These are phyloP conservation scores for Trametes versicolor DNA, from an alignment of 1,284 basidiomycete genomes.

Conservation along the genomic window DNA sequence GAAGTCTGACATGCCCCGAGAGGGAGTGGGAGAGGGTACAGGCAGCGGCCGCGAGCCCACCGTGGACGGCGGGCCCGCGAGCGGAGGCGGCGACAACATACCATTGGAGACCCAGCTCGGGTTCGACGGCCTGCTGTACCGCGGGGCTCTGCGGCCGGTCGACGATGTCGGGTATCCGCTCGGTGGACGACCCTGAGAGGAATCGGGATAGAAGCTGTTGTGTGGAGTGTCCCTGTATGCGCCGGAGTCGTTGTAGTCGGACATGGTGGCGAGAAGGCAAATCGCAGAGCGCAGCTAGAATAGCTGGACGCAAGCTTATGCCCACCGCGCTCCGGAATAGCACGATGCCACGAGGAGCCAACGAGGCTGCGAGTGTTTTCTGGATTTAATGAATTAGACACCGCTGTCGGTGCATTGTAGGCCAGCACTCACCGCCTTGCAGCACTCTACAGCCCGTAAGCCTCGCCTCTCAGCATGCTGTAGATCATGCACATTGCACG, in stretches of 20 bases:
- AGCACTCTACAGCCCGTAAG: neutral
- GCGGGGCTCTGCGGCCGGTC: constrained; percentile 19
- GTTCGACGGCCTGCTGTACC: constrained; percentile 32
- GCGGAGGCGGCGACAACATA: constrained; percentile 21
- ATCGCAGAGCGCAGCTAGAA: constrained; percentile 12
- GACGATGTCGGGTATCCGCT: constrained; percentile 24
- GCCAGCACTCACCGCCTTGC: neutral
- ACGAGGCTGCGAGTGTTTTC: constrained; percentile 30
- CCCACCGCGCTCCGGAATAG: constrained; percentile 11
- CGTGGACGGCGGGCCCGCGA: constrained; percentile 23
- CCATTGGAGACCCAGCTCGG: constrained; percentile 36
- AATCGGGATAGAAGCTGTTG: constrained; percentile 31
- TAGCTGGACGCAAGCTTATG: constrained; percentile 9
- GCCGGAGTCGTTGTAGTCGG: constrained; percentile 26
- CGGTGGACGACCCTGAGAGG: constrained; percentile 23
- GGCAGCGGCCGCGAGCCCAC: constrained; percentile 25
- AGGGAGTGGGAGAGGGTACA: constrained; percentile 26
- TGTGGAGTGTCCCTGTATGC: constrained; percentile 23
- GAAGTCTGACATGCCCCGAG: constrained; percentile 25
- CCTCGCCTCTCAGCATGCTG: neutral
- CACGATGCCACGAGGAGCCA: constrained; percentile 33
- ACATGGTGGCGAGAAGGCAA: constrained; percentile 28
- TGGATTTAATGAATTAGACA: constrained; percentile 7
- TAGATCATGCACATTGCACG: neutral
- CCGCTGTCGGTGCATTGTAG: neutral